A percentile compares a stretch with the other conserved stretches of the same genome.
Conservation (phyloP, 257 asterid species). For the Solanum sparsipilum region DNA sequence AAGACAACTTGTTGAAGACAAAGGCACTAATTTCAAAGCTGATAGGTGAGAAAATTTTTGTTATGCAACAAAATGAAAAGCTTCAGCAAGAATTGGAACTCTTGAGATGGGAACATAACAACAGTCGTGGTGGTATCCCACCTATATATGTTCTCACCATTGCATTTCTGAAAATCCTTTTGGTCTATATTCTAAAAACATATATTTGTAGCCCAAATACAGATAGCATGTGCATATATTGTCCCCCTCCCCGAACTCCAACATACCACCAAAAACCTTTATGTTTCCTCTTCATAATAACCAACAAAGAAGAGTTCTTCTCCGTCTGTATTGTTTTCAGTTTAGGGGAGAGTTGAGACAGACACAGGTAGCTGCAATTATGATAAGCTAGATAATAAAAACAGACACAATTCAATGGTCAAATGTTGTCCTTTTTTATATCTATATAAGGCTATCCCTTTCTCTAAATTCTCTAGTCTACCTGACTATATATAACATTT, state of each 20-base stretch:
- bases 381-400: background rate
- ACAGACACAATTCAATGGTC: background rate
- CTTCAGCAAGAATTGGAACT: too few species aligned
- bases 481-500: background rate
- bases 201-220: background rate
- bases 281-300: background rate
- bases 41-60: too few species aligned
- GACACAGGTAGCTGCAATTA: background rate
- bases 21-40: too few species aligned
- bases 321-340: background rate
- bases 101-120: too few species aligned
- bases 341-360: background rate
- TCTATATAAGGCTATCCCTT: background rate
- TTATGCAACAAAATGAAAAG: too few species aligned
- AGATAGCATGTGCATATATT: background rate
- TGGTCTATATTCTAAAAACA: too few species aligned
- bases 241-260: background rate
- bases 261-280: background rate
- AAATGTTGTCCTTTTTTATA: background rate
- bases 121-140: too few species aligned
- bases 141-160: too few species aligned
- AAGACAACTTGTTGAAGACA: too few species aligned
- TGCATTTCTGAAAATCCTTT: too few species aligned
- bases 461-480: background rate
- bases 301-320: background rate